These are phyloP conservation scores for Penicillium sp. DNA, from an alignment of 2,329 filamentous ascomycete genomes.

Conservation along the genomic window DNA sequence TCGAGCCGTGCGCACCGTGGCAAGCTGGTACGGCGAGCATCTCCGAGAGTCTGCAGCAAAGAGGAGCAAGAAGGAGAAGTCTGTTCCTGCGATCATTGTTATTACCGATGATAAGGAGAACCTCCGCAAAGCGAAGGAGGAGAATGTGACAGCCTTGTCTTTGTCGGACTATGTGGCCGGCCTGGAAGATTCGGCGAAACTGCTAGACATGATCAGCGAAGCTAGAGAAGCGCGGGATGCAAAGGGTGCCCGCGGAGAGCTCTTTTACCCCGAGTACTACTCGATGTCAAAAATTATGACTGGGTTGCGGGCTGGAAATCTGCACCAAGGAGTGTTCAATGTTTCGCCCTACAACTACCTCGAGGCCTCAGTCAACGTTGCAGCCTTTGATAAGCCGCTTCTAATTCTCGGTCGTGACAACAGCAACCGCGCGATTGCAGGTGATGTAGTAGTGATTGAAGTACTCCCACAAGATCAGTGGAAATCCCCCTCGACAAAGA, in stretches of 20 bases:
- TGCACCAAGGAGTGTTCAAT: constrained; percentile 94
- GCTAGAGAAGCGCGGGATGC: constrained; percentile 63
- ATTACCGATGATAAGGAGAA: constrained; percentile 91
- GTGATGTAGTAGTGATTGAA: constrained; percentile 89
- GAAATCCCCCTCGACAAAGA: constrained; percentile 93
- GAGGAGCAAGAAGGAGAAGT: constrained; percentile 49
- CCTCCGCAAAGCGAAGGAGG: constrained; percentile 71
- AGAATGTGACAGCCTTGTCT: constrained; percentile 63
- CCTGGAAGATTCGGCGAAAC: constrained; percentile 74
- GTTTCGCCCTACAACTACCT: constrained; percentile 98
- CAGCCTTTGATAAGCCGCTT: constrained; percentile 83
- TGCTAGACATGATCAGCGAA: constrained; percentile 91
- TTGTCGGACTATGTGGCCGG: constrained; percentile 74
- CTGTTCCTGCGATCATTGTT: constrained; percentile 77
- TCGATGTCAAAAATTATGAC: constrained; percentile 91
- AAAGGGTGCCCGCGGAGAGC: constrained; percentile 60
- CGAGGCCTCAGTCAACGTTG: constrained; percentile 84
- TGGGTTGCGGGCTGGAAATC: constrained; percentile 76
- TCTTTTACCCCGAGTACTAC: constrained; percentile 85
- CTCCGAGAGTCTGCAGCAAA: constrained; percentile 56
- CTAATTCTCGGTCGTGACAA: constrained; percentile 88
- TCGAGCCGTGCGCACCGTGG: constrained; percentile 77
- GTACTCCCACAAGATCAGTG: constrained; percentile 90
- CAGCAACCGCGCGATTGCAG: constrained; percentile 89
- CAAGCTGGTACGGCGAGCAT: constrained; percentile 86